These are phyloP conservation scores for Fibroporia radiculosa DNA, from an alignment of 768 basidiomycete genomes.

Conservation along the genomic window DNA sequence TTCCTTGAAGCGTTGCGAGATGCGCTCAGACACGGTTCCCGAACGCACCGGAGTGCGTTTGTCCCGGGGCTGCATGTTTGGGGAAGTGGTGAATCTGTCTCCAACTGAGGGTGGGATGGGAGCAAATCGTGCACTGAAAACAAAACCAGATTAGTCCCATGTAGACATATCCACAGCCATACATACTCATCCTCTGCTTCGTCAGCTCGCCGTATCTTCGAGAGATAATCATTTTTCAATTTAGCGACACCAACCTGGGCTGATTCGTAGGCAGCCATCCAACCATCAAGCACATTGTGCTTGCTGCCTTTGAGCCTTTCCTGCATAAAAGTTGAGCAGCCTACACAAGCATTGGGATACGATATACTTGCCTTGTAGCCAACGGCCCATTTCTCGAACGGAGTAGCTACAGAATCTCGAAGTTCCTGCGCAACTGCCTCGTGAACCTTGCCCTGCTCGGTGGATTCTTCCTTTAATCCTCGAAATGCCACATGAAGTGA, in stretches of 20 bases:
- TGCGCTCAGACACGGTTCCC: slow-evolving; percentile 80
- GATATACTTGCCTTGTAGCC: slow-evolving; percentile 49
- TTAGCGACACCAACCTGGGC: slow-evolving; percentile 55
- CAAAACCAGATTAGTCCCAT: slow-evolving; percentile 7
- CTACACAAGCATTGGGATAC: background rate
- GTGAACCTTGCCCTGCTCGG: slow-evolving; percentile 68
- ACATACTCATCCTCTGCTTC: slow-evolving; percentile 92
- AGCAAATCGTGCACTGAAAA: slow-evolving; percentile 75
- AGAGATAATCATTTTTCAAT: slow-evolving; percentile 69
- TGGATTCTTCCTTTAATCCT: slow-evolving; percentile 69
- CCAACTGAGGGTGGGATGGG: slow-evolving; percentile 47
- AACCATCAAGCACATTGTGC: slow-evolving; percentile 52
- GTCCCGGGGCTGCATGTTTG: slow-evolving; percentile 49
- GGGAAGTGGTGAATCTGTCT: slow-evolving; percentile 81
- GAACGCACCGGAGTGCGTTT: slow-evolving; percentile 44
- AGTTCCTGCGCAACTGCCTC: slow-evolving; percentile 67
- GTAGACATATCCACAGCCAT: slow-evolving; percentile 3
- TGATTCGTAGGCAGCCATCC: slow-evolving; percentile 65
- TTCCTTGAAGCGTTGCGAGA: slow-evolving; percentile 74
- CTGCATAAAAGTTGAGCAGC: slow-evolving; percentile 25
- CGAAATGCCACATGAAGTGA: slow-evolving; percentile 74
- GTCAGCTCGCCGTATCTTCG: slow-evolving; percentile 77
- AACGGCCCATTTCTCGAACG: slow-evolving; percentile 75
- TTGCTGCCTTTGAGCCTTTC: slow-evolving; percentile 47
- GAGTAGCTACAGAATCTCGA: slow-evolving; percentile 64